A percentile compares a stretch with the other conserved stretches of the same genome.
phyloP scores from a whole-genome alignment of 805 yeast genomes.

The Jamesozyma hellenica region DNA sequence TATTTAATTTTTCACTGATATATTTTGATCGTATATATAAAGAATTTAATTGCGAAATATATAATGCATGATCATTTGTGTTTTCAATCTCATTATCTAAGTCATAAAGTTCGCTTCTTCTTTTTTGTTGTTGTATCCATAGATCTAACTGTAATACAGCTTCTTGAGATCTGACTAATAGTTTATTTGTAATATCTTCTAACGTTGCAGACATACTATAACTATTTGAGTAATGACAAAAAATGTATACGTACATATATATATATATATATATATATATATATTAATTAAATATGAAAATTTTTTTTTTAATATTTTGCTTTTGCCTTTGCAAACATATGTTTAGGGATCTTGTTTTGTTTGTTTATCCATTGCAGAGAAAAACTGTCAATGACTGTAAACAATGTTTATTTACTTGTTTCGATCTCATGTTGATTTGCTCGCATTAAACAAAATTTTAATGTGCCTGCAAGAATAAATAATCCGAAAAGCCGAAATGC shows the following conservation, averaged over 20 bases:
- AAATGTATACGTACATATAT: not conserved
- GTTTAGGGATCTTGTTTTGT: too few relatives aligned
- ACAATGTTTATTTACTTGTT: not conserved
- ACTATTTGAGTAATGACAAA: not conserved
- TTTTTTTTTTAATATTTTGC: too few relatives aligned
- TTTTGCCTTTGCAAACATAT: too few relatives aligned
- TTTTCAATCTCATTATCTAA: not conserved
- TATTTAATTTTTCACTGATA: conserved; percentile 14
- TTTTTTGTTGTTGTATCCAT: conserved; percentile 22
- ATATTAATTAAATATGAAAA: not conserved
- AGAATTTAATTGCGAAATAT: conserved; percentile 22
- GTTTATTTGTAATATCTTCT: conserved; percentile 19
- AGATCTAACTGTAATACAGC: conserved; percentile 23
- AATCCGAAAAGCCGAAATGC: too few relatives aligned
- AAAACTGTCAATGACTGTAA: not conserved
- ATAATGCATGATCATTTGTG: conserved; percentile 13
- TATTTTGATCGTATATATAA: conserved; percentile 19
- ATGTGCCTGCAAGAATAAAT: too few relatives aligned
- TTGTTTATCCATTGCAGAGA: not conserved
- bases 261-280: too few relatives aligned
- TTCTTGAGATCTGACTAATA: conserved; percentile 23
- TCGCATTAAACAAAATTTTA: too few relatives aligned
- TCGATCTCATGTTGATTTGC: too few relatives aligned
- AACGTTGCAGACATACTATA: conserved; percentile 1
- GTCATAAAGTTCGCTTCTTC: not conserved